Conservation (phyloP, 202 grass and related monocot species). For the Panicum virgatum region DNA sequence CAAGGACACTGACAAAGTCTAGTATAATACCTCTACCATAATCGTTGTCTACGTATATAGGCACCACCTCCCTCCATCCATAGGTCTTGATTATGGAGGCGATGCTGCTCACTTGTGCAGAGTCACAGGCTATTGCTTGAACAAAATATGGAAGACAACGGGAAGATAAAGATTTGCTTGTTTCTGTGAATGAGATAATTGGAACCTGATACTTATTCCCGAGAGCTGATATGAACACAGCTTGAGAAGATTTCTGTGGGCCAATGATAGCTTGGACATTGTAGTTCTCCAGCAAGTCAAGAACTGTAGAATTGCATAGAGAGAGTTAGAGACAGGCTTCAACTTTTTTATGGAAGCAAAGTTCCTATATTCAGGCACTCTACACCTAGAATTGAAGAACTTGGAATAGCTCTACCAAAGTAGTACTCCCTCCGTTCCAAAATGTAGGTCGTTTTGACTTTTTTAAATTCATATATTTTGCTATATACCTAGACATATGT, state of each 20-base stretch:
- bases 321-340: not conserved
- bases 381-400: not conserved
- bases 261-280: slow-evolving; percentile 51
- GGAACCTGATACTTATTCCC: slow-evolving; percentile 48
- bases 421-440: too few relatives aligned
- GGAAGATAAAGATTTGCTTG: slow-evolving; percentile 33
- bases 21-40: slow-evolving; percentile 46
- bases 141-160: slow-evolving; percentile 45
- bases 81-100: slow-evolving; percentile 45
- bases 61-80: slow-evolving; percentile 52
- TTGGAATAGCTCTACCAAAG: not conserved
- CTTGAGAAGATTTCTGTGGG: slow-evolving; percentile 55
- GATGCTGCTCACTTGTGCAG: slow-evolving; percentile 46
- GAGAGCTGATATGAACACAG: slow-evolving; percentile 29
- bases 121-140: slow-evolving; percentile 42
- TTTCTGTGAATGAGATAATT: slow-evolving; percentile 53
- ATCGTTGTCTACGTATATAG: slow-evolving; percentile 42
- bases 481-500: too few relatives aligned
- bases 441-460: too few relatives aligned
- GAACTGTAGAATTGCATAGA: slow-evolving; percentile 17
- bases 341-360: not conserved
- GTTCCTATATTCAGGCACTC: not conserved
- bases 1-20: slow-evolving; percentile 38
- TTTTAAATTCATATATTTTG: too few relatives aligned
- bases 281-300: slow-evolving; percentile 46